Conservation (phyloP, 352 stramenopile genomes). For the Globisporangium okanoganense region DNA sequence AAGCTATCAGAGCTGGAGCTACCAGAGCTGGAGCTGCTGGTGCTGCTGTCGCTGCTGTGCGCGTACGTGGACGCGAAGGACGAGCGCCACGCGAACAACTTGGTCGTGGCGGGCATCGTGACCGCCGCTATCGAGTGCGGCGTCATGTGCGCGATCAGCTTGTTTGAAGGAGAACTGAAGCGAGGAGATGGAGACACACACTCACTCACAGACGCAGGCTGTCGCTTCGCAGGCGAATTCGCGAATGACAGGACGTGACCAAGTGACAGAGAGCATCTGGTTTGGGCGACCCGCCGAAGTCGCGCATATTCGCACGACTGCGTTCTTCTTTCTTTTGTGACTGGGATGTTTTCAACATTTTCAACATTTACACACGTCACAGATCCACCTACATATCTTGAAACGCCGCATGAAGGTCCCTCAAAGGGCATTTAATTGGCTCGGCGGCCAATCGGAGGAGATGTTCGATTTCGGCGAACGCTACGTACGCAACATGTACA, state of each 20-base stretch:
- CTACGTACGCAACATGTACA: too few relatives aligned
- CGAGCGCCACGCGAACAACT: background rate
- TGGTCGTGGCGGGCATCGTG: background rate
- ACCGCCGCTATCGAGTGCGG: background rate
- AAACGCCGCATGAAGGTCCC: background rate
- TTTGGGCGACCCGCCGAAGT: background rate
- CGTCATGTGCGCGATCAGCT: background rate
- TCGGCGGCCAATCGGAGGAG: background rate
- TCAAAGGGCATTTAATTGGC: background rate
- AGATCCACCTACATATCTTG: background rate
- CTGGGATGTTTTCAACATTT: background rate
- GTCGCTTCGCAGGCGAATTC: slow-evolving; percentile 2
- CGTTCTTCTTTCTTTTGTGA: background rate
- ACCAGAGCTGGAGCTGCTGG: background rate
- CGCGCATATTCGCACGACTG: background rate
- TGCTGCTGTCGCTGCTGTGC: slow-evolving; percentile 14
- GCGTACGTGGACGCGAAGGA: background rate
- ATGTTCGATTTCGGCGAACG: background rate
- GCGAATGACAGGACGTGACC: background rate
- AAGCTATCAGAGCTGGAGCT: too few relatives aligned
- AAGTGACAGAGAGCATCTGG: too few relatives aligned
- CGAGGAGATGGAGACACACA: background rate
- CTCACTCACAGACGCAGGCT: background rate
- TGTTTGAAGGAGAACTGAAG: background rate
- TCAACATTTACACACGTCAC: background rate